Base-by-base conservation (phyloP, 2,329 filamentous ascomycete species). In the Aspergillus pseudoterreus region DNA sequence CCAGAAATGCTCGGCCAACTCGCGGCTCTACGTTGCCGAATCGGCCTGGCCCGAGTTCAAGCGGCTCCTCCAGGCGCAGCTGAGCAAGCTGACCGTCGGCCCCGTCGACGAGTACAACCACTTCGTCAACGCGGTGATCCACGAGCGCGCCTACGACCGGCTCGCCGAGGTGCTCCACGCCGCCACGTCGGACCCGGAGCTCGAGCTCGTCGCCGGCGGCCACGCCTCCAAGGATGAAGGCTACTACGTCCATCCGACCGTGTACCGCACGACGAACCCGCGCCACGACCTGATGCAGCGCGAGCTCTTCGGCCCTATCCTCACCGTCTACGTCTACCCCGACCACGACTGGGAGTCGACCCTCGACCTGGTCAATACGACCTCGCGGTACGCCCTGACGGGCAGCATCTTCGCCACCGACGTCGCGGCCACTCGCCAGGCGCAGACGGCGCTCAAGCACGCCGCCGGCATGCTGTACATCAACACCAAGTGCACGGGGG, bases 1-100 rank as follows among this genome's bases (percentile, higher is more conserved):
- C 41, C 90, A 95, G 71, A 95, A 95, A 73, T 95, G 90, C 79
- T 90, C 86, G 61, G 90, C 90, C 50, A 90, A 86, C 21, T 92
- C 88, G 27, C 84, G 90, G 21, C 75, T 83, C 43, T 95, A 95
- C 72, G 82, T 94, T 4, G 83, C 90, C 24, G 79, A 82, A 63
- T 92, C 88, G 1, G 71, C 86, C 39, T 55, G 79, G 91, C 87
- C 82, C 79, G 76, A 84, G 54, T 90, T 92, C 74, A 83, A 84
- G 66, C 71, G 82, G 54, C 76, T 77, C 38, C 75, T 95, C 6
- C 75, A 86, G 21, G 71, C 78, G 19, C 85, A 90, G 66, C 84
- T 84, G 66, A 72, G 82, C 57, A 78, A 79, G 50, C 74, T 95
- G 2, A 76, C 85, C 11, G 71, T 78, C 15, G 86, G 92, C 70